Conservation (phyloP, 2,329 filamentous ascomycete species). For the Paramyrothecium roridum region DNA sequence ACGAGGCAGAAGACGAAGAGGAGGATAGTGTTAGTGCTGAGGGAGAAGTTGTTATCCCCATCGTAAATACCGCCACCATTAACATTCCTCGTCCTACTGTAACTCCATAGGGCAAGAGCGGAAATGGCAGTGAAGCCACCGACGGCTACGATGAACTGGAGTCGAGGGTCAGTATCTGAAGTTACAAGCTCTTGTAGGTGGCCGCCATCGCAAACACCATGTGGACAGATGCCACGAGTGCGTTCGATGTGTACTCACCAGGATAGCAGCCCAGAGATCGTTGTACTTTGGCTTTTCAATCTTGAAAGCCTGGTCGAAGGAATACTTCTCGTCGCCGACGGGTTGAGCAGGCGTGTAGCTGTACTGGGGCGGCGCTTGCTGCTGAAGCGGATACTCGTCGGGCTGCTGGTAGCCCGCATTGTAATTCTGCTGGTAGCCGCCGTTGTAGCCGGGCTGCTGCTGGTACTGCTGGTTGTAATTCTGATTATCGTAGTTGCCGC, state of each 20-base stretch:
- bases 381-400: constrained; percentile 1
- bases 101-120: constrained; percentile 72
- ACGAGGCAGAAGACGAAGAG: constrained; percentile 77
- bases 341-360: constrained; percentile 28
- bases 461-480: too few relatives aligned
- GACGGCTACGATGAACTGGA: constrained; percentile 67
- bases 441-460: neutral
- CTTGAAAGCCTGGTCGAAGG: constrained; percentile 80
- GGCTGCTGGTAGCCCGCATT: neutral
- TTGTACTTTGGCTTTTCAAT: constrained; percentile 83
- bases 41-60: constrained; percentile 58
- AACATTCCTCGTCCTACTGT: constrained; percentile 58
- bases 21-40: constrained; percentile 82
- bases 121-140: constrained; percentile 75
- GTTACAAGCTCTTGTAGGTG: too few relatives aligned
- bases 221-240: too few relatives aligned
- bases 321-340: constrained; percentile 43
- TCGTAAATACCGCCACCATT: constrained; percentile 74
- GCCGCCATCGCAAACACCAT: too few relatives aligned
- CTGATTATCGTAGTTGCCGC: neutral
- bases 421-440: neutral
- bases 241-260: constrained; percentile 47
- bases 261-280: constrained; percentile 82
- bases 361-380: constrained; percentile 4
- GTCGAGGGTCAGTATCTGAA: too few relatives aligned